phyloP scores from a whole-genome alignment of 192 early-diverging fungal genomes.

The Coemansia sp. region DNA sequence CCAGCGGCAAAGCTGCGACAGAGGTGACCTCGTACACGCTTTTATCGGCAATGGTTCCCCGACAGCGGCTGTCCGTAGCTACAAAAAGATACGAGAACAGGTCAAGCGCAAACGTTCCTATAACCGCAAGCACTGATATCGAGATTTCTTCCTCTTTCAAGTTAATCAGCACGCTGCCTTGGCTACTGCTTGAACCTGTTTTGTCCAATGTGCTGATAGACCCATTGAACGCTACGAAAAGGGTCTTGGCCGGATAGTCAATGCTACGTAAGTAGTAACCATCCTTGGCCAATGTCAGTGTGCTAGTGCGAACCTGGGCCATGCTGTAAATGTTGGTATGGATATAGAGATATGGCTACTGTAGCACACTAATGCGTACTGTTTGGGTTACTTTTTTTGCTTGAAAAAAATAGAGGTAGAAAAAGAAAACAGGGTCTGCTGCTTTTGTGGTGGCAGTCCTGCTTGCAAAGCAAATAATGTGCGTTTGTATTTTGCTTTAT shows the following conservation, averaged over 20 bases:
- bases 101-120: constrained; percentile 36
- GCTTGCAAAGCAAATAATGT: too few species aligned
- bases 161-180: neutral
- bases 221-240: constrained; percentile 34
- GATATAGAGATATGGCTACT: too few species aligned
- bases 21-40: constrained; percentile 25
- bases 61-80: constrained; percentile 27
- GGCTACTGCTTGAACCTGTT: neutral
- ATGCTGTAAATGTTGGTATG: neutral
- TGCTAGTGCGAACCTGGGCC: constrained; percentile 26
- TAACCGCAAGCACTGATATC: constrained; percentile 26
- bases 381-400: too few species aligned
- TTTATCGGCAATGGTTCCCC: constrained; percentile 28
- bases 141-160: neutral
- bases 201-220: neutral
- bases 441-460: too few species aligned
- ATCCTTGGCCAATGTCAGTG: constrained; percentile 15
- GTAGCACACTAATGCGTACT: too few species aligned
- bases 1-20: constrained; percentile 35
- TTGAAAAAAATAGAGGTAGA: too few species aligned
- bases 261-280: constrained; percentile 43
- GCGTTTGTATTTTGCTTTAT: too few species aligned
- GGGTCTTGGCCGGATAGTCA: constrained; percentile 18
- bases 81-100: constrained; percentile 35
- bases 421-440: too few species aligned